phyloP scores from a whole-genome alignment of 2,329 filamentous ascomycete genomes.

The Ilyonectria sp. region DNA sequence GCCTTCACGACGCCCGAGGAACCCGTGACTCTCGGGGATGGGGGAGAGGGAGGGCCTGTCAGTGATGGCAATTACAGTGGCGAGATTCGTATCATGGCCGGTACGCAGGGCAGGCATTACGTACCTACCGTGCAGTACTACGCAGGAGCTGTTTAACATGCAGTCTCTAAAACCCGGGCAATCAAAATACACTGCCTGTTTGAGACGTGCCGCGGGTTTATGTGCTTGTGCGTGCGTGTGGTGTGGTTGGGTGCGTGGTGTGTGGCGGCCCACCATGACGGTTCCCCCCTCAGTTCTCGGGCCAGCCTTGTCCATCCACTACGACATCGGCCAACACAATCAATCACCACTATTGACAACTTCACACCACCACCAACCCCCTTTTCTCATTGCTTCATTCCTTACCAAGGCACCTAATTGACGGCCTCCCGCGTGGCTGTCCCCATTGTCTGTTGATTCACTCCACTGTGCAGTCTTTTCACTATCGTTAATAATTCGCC shows the following conservation, averaged over 20 bases:
- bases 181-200: slow-evolving; percentile 9
- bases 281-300: slow-evolving; percentile 16
- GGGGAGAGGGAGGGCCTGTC: slow-evolving; percentile 5
- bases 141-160: neutral
- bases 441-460: slow-evolving; percentile 5
- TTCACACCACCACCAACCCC: slow-evolving; percentile 17
- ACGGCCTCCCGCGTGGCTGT: neutral
- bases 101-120: neutral
- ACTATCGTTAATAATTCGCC: slow-evolving; percentile 9
- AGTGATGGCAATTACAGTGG: neutral
- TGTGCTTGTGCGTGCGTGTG: neutral
- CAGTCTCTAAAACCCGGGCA: neutral
- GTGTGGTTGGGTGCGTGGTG: neutral
- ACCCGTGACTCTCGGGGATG: slow-evolving; percentile 14
- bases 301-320: neutral
- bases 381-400: slow-evolving; percentile 22
- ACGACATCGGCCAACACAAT: slow-evolving; percentile 3
- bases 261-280: slow-evolving; percentile 27
- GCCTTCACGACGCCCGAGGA: neutral
- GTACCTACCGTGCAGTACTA: too few relatives aligned
- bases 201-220: slow-evolving; percentile 10
- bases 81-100: neutral
- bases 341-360: slow-evolving; percentile 21
- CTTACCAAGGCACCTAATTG: slow-evolving; percentile 20
- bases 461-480: slow-evolving; percentile 7